Percentiles rank a stretch among this genome's conserved stretches.
Conservation (phyloP, 2,329 filamentous ascomycete species). For the Lasiodiplodia gonubiensis region DNA sequence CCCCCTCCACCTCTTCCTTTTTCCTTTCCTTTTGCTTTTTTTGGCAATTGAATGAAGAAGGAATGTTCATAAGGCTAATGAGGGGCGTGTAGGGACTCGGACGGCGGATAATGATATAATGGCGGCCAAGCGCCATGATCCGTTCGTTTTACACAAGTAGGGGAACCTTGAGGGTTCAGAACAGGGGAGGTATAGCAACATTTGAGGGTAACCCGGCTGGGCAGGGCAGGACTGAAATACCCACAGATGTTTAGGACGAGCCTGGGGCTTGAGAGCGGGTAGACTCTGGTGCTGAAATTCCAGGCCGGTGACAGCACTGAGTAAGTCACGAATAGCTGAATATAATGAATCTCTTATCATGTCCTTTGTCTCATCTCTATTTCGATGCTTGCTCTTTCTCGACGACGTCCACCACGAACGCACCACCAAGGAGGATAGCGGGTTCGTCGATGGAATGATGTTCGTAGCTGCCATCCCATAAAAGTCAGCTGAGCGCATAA, state of each 20-base stretch:
- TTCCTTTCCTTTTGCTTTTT: neutral
- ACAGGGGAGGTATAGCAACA: neutral
- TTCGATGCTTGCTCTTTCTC: constrained; percentile 41
- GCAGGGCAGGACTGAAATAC: constrained; percentile 4
- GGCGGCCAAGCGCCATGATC: neutral
- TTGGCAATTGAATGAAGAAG: no score
- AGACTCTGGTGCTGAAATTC: neutral
- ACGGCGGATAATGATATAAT: neutral
- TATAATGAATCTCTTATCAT: neutral
- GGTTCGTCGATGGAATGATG: constrained; percentile 57
- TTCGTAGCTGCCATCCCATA: constrained; percentile 49
- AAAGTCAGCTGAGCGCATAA: neutral
- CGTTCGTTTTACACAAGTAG: neutral
- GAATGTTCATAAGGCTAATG: neutral
- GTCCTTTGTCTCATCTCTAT: neutral
- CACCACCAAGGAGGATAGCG: constrained; percentile 57
- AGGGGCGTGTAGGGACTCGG: neutral
- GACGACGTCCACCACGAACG: constrained; percentile 58
- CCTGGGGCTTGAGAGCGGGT: neutral
- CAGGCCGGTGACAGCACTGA: neutral
- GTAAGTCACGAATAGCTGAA: neutral
- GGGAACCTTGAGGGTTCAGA: neutral
- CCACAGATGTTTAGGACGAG: neutral
- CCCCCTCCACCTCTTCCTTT: no score
- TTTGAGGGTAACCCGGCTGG: constrained; percentile 9